Conservation (phyloP, 805 yeast genomes). For the Zygosaccharomyces pseudorouxii region DNA sequence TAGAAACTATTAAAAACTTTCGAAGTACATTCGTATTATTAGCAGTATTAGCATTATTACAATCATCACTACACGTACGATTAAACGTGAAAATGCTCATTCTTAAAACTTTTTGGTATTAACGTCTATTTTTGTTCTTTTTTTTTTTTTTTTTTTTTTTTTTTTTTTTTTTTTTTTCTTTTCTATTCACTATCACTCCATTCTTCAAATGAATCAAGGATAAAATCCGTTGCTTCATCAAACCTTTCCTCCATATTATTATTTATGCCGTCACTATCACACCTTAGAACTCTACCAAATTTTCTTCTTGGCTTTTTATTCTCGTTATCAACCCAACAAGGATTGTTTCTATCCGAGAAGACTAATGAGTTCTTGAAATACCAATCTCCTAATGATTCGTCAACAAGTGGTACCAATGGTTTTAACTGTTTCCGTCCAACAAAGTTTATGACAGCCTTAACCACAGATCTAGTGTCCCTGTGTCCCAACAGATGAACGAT, state of each 20-base stretch:
- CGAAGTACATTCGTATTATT: not conserved
- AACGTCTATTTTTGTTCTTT: not conserved
- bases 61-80: not conserved
- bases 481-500: slow-evolving; percentile 85
- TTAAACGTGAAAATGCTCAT: not conserved
- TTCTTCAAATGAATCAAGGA: slow-evolving; percentile 73
- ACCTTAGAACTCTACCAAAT: slow-evolving; percentile 80
- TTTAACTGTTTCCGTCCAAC: slow-evolving; percentile 65
- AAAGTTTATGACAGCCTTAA: slow-evolving; percentile 66
- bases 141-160: not conserved
- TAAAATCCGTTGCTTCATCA: slow-evolving; percentile 80
- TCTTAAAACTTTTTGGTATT: not conserved
- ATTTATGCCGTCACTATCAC: slow-evolving; percentile 67
- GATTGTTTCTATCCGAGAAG: slow-evolving; percentile 68
- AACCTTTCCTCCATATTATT: slow-evolving; percentile 76
- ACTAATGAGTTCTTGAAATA: slow-evolving; percentile 80
- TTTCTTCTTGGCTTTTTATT: slow-evolving; percentile 79
- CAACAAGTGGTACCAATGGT: slow-evolving; percentile 79
- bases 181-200: slow-evolving; percentile 42
- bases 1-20: not conserved
- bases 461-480: slow-evolving; percentile 59
- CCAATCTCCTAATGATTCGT: slow-evolving; percentile 90
- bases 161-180: not conserved
- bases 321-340: slow-evolving; percentile 68
- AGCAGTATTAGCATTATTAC: not conserved